Evolutionary conservation across 1,284 basidiomycete species (phyloP).

Genomic region (Leccinum subrobustum): DNA sequence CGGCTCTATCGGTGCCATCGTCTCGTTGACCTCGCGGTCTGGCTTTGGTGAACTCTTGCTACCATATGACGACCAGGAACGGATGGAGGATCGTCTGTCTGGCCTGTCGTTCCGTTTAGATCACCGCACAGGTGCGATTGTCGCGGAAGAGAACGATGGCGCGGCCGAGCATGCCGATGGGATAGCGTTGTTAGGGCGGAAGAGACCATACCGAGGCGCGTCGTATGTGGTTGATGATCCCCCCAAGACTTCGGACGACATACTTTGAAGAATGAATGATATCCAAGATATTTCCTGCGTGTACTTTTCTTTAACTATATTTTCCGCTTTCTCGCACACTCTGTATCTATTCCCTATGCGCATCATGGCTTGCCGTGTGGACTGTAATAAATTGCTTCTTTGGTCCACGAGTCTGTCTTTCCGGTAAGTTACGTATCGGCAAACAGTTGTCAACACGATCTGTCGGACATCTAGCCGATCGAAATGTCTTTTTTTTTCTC

Average conservation of each 20-base stretch:
- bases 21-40: conserved; percentile 56
- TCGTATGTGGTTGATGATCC: conserved; percentile 11
- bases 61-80: conserved; percentile 52
- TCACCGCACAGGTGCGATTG: conserved; percentile 56
- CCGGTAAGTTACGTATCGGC: not conserved
- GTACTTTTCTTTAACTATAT: not conserved
- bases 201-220: conserved; percentile 5
- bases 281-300: not conserved
- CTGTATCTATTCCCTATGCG: not conserved
- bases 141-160: conserved; percentile 40
- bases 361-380: not conserved
- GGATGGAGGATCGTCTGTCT: conserved; percentile 47
- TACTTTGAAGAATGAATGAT: not conserved
- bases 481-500: conserved; percentile 26
- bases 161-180: conserved; percentile 11
- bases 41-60: conserved; percentile 61
- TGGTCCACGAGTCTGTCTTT: no score
- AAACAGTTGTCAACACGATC: conserved; percentile 29
- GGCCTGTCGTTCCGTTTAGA: conserved; percentile 59
- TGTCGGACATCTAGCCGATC: conserved; percentile 7
- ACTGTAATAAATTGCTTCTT: not conserved
- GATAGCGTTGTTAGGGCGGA: conserved; percentile 17
- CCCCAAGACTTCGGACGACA: conserved; percentile 1
- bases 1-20: conserved; percentile 56
- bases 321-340: not conserved